Evolutionary conservation across 768 basidiomycete genomes (phyloP).

Genomic region (Krasilnikovozyma curviuscula): DNA sequence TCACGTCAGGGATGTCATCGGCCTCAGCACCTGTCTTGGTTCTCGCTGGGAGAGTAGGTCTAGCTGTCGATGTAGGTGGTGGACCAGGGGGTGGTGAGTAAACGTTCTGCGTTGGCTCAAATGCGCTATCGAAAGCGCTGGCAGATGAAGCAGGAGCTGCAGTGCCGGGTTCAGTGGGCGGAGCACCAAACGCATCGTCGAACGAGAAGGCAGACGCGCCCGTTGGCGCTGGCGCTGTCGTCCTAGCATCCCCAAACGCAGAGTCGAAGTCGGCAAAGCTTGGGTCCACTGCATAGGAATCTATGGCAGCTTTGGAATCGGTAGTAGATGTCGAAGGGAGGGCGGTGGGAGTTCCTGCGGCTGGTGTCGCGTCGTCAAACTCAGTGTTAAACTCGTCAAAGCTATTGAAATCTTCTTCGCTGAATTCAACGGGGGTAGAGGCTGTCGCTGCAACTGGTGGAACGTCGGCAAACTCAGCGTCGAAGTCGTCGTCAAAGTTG

Average conservation of each 20-base stretch:
- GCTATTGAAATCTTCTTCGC: background rate
- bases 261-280: constrained; percentile 27
- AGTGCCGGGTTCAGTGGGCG: constrained; percentile 7
- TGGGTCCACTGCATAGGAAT: constrained; percentile 21
- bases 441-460: constrained; percentile 6
- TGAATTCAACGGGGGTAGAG: background rate
- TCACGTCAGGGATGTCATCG: constrained; percentile 4
- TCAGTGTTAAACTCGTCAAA: background rate
- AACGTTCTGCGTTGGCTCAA: constrained; percentile 1
- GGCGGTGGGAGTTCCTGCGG: background rate
- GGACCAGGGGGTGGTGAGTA: constrained; percentile 9
- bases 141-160: constrained; percentile 8
- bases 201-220: constrained; percentile 26
- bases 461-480: background rate
- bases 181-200: constrained; percentile 33
- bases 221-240: background rate
- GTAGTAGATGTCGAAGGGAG: constrained; percentile 17
- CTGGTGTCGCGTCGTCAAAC: constrained; percentile 12
- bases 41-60: constrained; percentile 4
- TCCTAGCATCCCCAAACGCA: constrained; percentile 23
- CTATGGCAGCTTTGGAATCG: constrained; percentile 15
- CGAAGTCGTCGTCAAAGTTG: constrained; percentile 1
- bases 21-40: constrained; percentile 1
- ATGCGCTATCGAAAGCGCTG: constrained; percentile 15
- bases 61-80: background rate